Evolutionary conservation across 1,139 yeast genomes (phyloP).

Genomic region (Groenewaldozyma auringiensis): DNA sequence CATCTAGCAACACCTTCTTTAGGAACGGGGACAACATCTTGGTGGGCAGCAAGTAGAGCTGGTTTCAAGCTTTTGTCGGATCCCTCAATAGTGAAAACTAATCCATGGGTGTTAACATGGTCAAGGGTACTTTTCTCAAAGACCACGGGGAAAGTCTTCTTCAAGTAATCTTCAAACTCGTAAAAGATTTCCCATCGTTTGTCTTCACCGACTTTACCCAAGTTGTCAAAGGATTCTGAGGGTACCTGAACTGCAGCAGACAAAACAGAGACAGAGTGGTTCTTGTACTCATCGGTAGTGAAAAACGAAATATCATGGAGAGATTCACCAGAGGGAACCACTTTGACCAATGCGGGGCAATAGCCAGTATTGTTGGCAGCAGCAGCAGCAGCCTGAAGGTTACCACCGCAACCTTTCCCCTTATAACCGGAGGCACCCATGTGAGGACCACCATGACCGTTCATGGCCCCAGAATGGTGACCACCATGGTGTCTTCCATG

Average conservation of each 20-base stretch:
- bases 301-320: constrained; percentile 11
- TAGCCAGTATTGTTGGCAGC: neutral
- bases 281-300: constrained; percentile 20
- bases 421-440: neutral
- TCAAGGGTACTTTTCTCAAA: constrained; percentile 43
- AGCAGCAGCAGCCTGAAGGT: neutral
- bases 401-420: neutral
- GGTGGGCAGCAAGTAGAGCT: constrained; percentile 63
- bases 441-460: neutral
- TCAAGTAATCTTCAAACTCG: constrained; percentile 49
- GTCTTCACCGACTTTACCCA: constrained; percentile 36
- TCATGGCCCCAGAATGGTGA: neutral
- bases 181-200: constrained; percentile 38
- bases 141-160: constrained; percentile 50
- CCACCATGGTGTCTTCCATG: neutral
- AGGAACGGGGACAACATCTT: constrained; percentile 78
- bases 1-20: constrained; percentile 48
- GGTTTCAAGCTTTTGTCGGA: constrained; percentile 48
- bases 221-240: constrained; percentile 53
- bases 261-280: constrained; percentile 21
- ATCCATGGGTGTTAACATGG: constrained; percentile 57
- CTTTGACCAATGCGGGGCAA: constrained; percentile 1
- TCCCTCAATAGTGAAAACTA: constrained; percentile 62
- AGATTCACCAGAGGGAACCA: constrained; percentile 1
- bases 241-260: constrained; percentile 50